Base-by-base conservation (phyloP, 1,284 basidiomycete genomes). In the Cutaneotrichosporon spelunceum region DNA sequence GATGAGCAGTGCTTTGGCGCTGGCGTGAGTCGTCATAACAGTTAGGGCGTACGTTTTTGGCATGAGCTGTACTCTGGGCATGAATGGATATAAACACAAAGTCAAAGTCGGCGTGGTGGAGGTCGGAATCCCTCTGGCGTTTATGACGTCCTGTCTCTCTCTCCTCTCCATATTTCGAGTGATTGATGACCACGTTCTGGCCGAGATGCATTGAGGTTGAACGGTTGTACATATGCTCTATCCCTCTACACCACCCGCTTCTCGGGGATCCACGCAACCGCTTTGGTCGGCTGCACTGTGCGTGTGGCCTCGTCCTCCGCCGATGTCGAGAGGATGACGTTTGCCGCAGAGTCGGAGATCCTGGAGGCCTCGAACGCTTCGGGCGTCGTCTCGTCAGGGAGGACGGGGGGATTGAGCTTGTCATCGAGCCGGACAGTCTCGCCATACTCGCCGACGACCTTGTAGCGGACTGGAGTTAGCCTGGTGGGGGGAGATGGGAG, bases 1-100 rank as follows among this genome's bases (percentile, higher is more conserved):
- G 62, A 88, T 83, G 26, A 89, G 82, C 0, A 89, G 69, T 0
- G 83, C 86, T 68, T 62, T 74, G 66, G 74, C 53, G 39, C 39
- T 42, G 39, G 4, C 39, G 19, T 42, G 19, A 42, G 39, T 4
- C 2, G 16, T 16, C 11, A 19, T 5, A 6, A 19, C 19, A 19
- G 39, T 16, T n/a, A 5, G 13, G 16, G 11, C 39, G 39, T n/a
- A 42, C 39, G n/a, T 7, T 42, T 42, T 42, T 7, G 39, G 39
- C 39, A 42, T 42, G 39, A 8, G 39, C 13, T 42, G 39, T 14
- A 19, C 11, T 39, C 14, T 16, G 39, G 14, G 2, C 19, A 42
- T 16, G 19, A 42, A 8, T 19, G 39, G 4, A n/a, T 16, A 42
- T n/a, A n/a, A 8, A n/a, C n/a, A n/a, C 16, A 42, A 8, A 16